phyloP scores from a whole-genome alignment of 192 early-diverging fungal genomes.

The Pilaira anomala region DNA sequence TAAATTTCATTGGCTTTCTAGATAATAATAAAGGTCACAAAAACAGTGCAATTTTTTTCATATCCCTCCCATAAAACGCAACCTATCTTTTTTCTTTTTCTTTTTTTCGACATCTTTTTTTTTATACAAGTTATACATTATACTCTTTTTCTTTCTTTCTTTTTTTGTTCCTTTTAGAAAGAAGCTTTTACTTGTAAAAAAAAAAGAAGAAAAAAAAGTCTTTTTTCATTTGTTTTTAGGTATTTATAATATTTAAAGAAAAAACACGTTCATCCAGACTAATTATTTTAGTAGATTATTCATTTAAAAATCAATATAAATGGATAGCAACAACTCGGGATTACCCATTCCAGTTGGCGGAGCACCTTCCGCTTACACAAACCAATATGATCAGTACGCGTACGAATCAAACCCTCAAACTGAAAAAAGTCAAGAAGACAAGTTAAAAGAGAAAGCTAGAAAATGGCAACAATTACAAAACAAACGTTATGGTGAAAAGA shows the following conservation, averaged over 20 bases:
- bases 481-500: conserved; percentile 90
- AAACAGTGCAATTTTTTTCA: background rate
- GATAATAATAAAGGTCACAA: conserved; percentile 9
- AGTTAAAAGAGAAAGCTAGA: conserved; percentile 75
- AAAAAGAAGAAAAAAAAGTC: no score
- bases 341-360: conserved; percentile 11
- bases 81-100: background rate
- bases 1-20: background rate
- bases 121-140: background rate
- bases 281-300: no score
- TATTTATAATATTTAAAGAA: no score
- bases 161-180: background rate
- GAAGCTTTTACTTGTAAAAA: no score
- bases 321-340: background rate
- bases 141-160: background rate
- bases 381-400: conserved; percentile 19
- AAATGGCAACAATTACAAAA: conserved; percentile 92
- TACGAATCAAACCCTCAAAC: conserved; percentile 17
- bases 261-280: no score
- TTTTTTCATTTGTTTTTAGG: no score
- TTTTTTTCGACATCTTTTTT: background rate
- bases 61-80: background rate
- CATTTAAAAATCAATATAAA: background rate
- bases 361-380: background rate
- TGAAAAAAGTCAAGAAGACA: conserved; percentile 44